These are phyloP conservation scores for Beauveria scarabaeidicola DNA, from an alignment of 2,329 filamentous ascomycete genomes.

Conservation along the genomic window DNA sequence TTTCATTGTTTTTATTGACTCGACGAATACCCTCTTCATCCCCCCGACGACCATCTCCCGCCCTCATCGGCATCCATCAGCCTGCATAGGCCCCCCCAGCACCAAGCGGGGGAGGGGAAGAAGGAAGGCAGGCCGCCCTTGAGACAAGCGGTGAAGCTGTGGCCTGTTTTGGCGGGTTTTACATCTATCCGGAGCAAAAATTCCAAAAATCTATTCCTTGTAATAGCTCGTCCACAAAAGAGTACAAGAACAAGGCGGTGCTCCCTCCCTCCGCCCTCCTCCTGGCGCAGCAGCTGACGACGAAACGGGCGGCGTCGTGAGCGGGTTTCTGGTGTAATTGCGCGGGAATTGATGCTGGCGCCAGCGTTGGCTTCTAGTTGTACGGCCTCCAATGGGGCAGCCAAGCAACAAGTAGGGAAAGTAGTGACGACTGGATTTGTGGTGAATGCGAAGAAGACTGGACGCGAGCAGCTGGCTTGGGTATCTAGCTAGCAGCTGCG, in stretches of 20 bases:
- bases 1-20: slow-evolving; percentile 2
- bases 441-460: background rate
- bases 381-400: slow-evolving; percentile 2
- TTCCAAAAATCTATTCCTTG: background rate
- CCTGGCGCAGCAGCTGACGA: slow-evolving; percentile 5
- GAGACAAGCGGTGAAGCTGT: slow-evolving; percentile 11
- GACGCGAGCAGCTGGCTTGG: background rate
- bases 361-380: background rate
- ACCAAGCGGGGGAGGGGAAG: slow-evolving; percentile 4
- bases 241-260: background rate
- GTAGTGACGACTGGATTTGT: background rate
- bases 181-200: background rate
- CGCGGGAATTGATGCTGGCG: too few relatives aligned
- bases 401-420: background rate
- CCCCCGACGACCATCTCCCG: slow-evolving; percentile 8
- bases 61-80: slow-evolving; percentile 5
- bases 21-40: background rate
- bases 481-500: background rate
- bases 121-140: background rate
- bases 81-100: slow-evolving; percentile 2
- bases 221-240: background rate
- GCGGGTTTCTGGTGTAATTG: background rate
- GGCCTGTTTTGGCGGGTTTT: background rate
- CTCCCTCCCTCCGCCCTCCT: background rate
- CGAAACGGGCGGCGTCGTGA: background rate